Conservation (phyloP, 371 early-diverging fungal genomes). For the Edhazardia aedis region DNA sequence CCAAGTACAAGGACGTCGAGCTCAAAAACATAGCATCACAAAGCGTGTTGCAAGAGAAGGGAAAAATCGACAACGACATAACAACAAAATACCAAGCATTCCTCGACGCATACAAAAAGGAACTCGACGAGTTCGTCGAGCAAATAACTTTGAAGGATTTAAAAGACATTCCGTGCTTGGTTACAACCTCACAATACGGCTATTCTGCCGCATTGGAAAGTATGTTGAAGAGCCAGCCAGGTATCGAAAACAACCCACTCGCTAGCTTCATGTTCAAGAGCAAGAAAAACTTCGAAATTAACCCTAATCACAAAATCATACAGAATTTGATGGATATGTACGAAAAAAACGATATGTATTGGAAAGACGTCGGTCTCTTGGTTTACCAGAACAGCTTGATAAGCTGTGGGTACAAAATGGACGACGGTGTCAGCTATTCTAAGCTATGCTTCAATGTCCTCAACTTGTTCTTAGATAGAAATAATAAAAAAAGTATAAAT, state of each 20-base stretch:
- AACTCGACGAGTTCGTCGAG: conserved; percentile 18
- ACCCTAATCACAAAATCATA: conserved; percentile 15
- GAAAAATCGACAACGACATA: conserved; percentile 2
- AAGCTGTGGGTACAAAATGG: conserved; percentile 16
- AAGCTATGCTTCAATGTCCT: too few species aligned
- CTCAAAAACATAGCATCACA: conserved; percentile 41
- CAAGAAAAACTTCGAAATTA: conserved; percentile 38
- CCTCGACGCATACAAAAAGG: conserved; percentile 9
- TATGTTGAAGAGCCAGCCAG: conserved; percentile 23
- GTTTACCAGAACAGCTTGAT: conserved; percentile 12
- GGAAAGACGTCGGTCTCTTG: conserved; percentile 1
- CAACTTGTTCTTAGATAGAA: too few species aligned
- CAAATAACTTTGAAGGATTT: conserved; percentile 14
- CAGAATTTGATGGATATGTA: conserved; percentile 6
- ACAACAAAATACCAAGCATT: conserved; percentile 5
- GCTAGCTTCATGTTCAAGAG: conserved; percentile 5
- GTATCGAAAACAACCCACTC: conserved; percentile 17
- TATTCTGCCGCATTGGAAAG: conserved; percentile 23
- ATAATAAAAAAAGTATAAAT: too few species aligned
- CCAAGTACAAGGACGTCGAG: conserved; percentile 30
- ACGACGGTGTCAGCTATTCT: too few species aligned
- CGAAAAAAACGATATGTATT: conserved; percentile 6
- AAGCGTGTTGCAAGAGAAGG: conserved; percentile 24
- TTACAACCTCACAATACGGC: conserved; percentile 22
- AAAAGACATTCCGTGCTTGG: conserved; percentile 11